Percentiles rank a stretch among this genome's conserved stretches.
Evolutionary conservation across 2,329 filamentous ascomycete genomes (phyloP).

Genomic region (Aspergillus flavus): DNA sequence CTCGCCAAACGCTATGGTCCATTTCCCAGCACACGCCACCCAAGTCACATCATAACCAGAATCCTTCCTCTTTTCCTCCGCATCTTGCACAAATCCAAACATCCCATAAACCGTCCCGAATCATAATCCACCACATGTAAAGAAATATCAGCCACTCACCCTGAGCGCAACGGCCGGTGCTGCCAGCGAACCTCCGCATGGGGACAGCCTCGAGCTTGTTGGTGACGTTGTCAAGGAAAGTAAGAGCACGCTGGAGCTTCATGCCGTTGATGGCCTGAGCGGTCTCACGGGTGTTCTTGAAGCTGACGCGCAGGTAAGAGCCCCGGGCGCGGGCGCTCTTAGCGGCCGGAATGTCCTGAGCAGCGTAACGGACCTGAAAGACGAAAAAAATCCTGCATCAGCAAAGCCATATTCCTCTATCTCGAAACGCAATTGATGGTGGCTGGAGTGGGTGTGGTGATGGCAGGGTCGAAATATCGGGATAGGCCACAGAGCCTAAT

Average conservation of each 20-base stretch:
- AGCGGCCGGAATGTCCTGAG: conserved; percentile 78
- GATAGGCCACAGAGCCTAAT: conserved; percentile 7
- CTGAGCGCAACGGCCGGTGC: conserved; percentile 94
- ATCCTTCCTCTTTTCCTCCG: background rate
- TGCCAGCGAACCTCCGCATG: conserved; percentile 96
- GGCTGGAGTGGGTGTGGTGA: conserved; percentile 3
- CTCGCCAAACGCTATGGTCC: background rate
- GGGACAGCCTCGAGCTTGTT: conserved; percentile 97
- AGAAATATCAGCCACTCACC: conserved; percentile 65
- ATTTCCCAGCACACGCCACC: background rate
- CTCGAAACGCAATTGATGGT: conserved; percentile 13
- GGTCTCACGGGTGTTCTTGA: conserved; percentile 99
- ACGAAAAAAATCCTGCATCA: conserved; percentile 29
- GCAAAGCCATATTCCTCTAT: conserved; percentile 21
- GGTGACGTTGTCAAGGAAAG: conserved; percentile 98
- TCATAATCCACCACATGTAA: conserved; percentile 12
- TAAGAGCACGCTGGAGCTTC: conserved; percentile 92
- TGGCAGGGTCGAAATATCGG: conserved; percentile 8
- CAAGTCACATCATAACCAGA: background rate
- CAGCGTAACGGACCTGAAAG: conserved; percentile 89
- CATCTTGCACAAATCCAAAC: background rate
- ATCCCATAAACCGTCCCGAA: conserved; percentile 11
- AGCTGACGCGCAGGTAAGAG: conserved; percentile 97
- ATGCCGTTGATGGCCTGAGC: conserved; percentile 99
- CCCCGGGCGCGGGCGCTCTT: conserved; percentile 98